Evolutionary conservation across 306 rosid species (phyloP).

Genomic region (Lupinus albus): DNA sequence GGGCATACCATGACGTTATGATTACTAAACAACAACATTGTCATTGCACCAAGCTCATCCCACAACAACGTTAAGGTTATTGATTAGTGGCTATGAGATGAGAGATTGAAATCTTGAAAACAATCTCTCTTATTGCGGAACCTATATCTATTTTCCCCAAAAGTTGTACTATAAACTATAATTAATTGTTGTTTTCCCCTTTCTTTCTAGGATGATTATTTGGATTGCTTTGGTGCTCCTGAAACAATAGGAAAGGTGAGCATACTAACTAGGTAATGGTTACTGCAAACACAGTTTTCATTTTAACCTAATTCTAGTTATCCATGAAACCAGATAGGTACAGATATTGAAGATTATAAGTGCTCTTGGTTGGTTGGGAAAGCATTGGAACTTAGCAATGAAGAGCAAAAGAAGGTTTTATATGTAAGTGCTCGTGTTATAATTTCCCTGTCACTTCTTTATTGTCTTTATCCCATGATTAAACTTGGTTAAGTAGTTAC

Average conservation of each 20-base stretch:
- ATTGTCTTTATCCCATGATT: conserved; percentile 16
- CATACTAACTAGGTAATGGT: conserved; percentile 3
- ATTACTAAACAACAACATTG: too few relatives aligned
- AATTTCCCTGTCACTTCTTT: background rate
- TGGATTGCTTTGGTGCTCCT: conserved; percentile 91
- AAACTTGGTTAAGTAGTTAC: conserved; percentile 14
- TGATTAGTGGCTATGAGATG: too few relatives aligned
- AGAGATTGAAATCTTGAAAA: too few relatives aligned
- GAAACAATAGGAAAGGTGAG: conserved; percentile 86
- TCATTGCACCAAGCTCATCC: too few relatives aligned
- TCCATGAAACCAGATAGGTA: conserved; percentile 72
- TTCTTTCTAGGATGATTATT: conserved; percentile 76
- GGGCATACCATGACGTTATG: too few relatives aligned
- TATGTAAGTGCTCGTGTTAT: conserved; percentile 52
- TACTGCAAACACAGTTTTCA: conserved; percentile 15
- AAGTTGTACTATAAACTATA: conserved; percentile 11
- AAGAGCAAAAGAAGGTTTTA: conserved; percentile 72
- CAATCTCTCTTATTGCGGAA: too few relatives aligned
- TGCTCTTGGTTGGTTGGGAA: conserved; percentile 96
- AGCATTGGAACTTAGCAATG: conserved; percentile 73
- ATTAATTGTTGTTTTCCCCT: conserved; percentile 2
- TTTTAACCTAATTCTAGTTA: conserved; percentile 38
- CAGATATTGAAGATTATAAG: conserved; percentile 95
- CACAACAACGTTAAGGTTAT: too few relatives aligned
- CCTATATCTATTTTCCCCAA: conserved; percentile 6